Evolutionary conservation across 768 basidiomycete species (phyloP), one percentile per base, ranked within the genome.

Genomic region (Kwoniella newhampshirensis): DNA sequence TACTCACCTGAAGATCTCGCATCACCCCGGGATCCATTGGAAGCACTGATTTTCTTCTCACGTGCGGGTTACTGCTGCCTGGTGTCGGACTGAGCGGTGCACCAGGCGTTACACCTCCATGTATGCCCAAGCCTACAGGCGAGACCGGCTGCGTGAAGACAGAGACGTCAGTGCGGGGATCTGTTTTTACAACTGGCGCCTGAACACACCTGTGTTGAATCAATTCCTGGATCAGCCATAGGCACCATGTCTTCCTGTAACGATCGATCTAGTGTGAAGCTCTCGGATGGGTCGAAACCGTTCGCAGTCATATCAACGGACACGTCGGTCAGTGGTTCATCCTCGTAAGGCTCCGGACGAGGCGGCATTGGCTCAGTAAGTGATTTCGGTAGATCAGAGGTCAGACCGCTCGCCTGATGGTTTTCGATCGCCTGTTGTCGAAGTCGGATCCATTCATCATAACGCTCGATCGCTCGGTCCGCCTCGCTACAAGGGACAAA

Each of bases 31-130:
- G 75, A 49, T 76, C 75, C 39, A 76, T 87, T 79, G 91, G 93
- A 60, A 97, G 81, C 44, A 94, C 92, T 69, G 91, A 94, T 81
- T 92, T 96, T 77, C 94, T 83, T 67, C 94, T 85, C 30, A 93
- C 85, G 78, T 99, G 94, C 51, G 91, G 82, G 41, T 21, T 27
- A 37, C 36, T 27, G 12, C 30, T 30, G 40, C 40, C 47, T 56
- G 59, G 60, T 32, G 63, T 28, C 11, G 66, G 66, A 46, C 40
- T 60, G 45, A 43, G 40, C 21, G 50, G 54, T 18, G 64, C 50
- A 83, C 64, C 82, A 78, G 59, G 82, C 82, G 51, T 86, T 79
- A 66, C 86, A 86, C 50, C 86, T 86, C 69, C 85, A 81, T 57
- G 84, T 82, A 68, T 82, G 81, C 87, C 88, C 61, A 64, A 49